Conservation (phyloP, 495 filamentous ascomycete species). For the Astrothelium subdiscretum region DNA sequence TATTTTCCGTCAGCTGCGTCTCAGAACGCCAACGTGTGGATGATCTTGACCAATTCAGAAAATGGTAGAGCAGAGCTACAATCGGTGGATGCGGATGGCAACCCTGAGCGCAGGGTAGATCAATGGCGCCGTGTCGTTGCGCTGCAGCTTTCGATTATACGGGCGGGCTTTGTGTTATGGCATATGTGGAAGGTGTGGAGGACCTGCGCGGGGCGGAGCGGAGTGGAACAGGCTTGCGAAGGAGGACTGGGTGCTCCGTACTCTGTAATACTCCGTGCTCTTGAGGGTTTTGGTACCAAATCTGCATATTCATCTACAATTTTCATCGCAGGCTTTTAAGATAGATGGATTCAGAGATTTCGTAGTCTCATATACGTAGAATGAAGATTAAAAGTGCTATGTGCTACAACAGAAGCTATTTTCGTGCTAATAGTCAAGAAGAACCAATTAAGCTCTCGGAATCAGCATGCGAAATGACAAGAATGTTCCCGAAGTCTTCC, state of each 20-base stretch:
- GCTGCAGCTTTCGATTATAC: no score
- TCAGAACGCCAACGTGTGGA: background rate
- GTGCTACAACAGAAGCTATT: background rate
- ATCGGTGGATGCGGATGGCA: no score
- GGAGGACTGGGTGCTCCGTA: no score
- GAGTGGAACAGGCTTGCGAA: background rate
- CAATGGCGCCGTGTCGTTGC: no score
- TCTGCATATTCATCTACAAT: no score
- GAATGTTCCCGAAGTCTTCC: background rate
- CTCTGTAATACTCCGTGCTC: no score
- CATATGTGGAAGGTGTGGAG: constrained; percentile 1
- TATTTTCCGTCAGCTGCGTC: background rate
- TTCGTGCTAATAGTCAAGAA: background rate
- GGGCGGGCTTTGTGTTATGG: background rate
- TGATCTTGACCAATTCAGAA: background rate
- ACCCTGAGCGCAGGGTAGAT: no score
- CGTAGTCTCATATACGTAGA: no score
- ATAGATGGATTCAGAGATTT: no score
- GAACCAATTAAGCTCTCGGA: background rate
- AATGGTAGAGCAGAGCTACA: background rate
- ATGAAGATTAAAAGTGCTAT: background rate
- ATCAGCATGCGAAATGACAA: background rate
- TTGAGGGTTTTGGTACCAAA: no score
- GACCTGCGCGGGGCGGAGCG: background rate
- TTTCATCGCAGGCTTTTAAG: background rate